phyloP scores from a whole-genome alignment of 2,329 filamentous ascomycete genomes.

The Ceratocystis harringtonii region DNA sequence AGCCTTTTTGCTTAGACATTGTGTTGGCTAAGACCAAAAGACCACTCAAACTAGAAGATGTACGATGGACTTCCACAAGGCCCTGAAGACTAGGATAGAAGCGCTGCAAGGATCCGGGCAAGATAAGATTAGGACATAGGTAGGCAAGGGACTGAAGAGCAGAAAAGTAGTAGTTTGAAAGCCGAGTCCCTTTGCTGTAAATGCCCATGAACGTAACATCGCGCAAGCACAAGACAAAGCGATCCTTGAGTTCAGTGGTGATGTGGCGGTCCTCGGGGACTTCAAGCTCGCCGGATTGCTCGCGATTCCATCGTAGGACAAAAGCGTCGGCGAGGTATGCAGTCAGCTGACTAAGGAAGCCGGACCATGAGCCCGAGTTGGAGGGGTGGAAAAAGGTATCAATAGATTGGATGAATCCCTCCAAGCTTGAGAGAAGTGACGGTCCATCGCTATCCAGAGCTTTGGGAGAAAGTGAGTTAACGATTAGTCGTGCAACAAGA shows the following conservation, averaged over 20 bases:
- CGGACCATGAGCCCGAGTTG: constrained; percentile 86
- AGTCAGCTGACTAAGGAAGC: constrained; percentile 73
- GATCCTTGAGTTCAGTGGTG: constrained; percentile 63
- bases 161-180: constrained; percentile 82
- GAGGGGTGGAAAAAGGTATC: constrained; percentile 99
- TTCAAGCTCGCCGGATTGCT: constrained; percentile 82
- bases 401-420: constrained; percentile 83
- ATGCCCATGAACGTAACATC: constrained; percentile 98
- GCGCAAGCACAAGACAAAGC: constrained; percentile 76
- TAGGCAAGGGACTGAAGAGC: constrained; percentile 81
- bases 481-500: constrained; percentile 82
- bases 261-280: constrained; percentile 66
- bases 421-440: constrained; percentile 70
- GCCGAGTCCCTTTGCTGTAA: constrained; percentile 85
- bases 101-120: constrained; percentile 83
- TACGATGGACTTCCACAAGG: constrained; percentile 90
- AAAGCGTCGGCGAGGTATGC: constrained; percentile 93
- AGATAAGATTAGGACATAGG: constrained; percentile 76
- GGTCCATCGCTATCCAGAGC: constrained; percentile 55
- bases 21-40: constrained; percentile 83
- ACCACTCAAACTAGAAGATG: constrained; percentile 80
- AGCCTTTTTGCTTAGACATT: constrained; percentile 89
- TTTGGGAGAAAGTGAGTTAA: constrained; percentile 78
- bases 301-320: constrained; percentile 92
- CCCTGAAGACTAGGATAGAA: constrained; percentile 97